phyloP scores from a whole-genome alignment of 2,329 filamentous ascomycete species.

The Cordyceps javanica region DNA sequence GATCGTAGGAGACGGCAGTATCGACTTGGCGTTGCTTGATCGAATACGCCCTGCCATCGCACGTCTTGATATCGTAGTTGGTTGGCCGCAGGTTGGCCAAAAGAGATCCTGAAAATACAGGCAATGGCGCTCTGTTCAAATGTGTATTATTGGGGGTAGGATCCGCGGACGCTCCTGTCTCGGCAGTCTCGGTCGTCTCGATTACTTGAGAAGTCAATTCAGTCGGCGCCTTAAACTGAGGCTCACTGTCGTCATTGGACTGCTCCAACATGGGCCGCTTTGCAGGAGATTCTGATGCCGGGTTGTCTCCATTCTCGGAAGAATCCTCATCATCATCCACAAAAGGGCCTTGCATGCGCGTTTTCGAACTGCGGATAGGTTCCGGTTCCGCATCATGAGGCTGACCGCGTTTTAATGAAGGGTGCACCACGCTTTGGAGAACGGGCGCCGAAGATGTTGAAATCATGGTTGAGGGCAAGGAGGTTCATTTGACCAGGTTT shows the following conservation, averaged over 20 bases:
- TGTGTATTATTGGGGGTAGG: neutral
- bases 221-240: neutral
- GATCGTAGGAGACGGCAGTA: constrained; percentile 51
- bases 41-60: constrained; percentile 49
- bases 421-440: constrained; percentile 42
- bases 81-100: constrained; percentile 21
- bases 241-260: neutral
- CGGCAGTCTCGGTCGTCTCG: neutral
- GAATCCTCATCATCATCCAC: constrained; percentile 33
- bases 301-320: constrained; percentile 20
- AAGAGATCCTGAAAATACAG: constrained; percentile 24
- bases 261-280: constrained; percentile 17
- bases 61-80: constrained; percentile 44
- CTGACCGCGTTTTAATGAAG: constrained; percentile 28
- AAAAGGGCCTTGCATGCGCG: constrained; percentile 32
- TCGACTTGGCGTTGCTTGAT: constrained; percentile 48
- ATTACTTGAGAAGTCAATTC: neutral
- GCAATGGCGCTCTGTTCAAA: constrained; percentile 13
- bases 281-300: constrained; percentile 9
- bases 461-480: constrained; percentile 40
- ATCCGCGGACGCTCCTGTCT: neutral
- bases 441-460: constrained; percentile 52
- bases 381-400: constrained; percentile 25
- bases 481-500: neutral
- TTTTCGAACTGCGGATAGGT: constrained; percentile 27